A percentile compares a stretch with the other conserved stretches of the same genome.
Evolutionary conservation across 179 eudicot species (phyloP).

Genomic region (Kewa caespitosa): DNA sequence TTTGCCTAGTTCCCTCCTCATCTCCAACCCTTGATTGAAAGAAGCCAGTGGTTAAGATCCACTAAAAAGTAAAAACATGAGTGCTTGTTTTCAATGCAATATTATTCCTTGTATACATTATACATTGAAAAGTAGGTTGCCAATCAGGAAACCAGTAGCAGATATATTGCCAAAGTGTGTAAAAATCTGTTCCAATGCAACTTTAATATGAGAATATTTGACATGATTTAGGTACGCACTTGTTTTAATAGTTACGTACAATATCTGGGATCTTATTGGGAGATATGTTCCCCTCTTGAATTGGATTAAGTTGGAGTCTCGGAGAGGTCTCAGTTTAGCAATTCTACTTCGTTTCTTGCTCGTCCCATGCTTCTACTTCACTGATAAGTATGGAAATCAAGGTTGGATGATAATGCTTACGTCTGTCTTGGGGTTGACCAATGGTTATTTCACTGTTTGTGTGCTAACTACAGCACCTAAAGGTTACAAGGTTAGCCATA

Average conservation of each 20-base stretch:
- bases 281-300: constrained; percentile 39
- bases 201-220: background rate
- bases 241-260: constrained; percentile 47
- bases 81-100: too few relatives aligned
- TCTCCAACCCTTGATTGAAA: too few relatives aligned
- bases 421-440: constrained; percentile 41
- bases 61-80: too few relatives aligned
- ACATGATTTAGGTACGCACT: constrained; percentile 40
- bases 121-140: too few relatives aligned
- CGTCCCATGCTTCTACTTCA: constrained; percentile 52
- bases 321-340: constrained; percentile 29
- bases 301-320: constrained; percentile 35
- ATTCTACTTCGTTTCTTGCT: constrained; percentile 35
- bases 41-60: too few relatives aligned
- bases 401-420: constrained; percentile 58
- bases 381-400: constrained; percentile 44
- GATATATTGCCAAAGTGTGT: too few relatives aligned
- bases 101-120: too few relatives aligned
- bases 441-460: constrained; percentile 48
- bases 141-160: too few relatives aligned
- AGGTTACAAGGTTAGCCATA: constrained; percentile 42
- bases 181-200: background rate
- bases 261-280: constrained; percentile 49
- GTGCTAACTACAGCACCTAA: constrained; percentile 41
- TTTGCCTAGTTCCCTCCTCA: too few relatives aligned